Evolutionary conservation across 129 eudicot genomes (phyloP), one percentile per base, ranked within the genome.

Genomic region (Oenanthe sinensis): DNA sequence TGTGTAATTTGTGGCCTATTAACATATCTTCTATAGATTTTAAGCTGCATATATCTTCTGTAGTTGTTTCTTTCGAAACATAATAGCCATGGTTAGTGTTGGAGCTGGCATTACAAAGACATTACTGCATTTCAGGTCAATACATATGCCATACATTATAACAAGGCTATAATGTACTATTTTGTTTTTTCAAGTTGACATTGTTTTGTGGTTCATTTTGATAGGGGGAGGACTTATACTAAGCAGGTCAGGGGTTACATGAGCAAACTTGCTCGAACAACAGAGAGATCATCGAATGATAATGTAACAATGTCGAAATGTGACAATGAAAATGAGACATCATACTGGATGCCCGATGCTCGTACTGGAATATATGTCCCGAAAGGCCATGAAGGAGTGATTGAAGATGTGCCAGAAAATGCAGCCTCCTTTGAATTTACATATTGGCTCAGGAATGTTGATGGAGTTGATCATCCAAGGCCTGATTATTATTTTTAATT

Each of bases 291-390:
- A 0, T 13, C 14, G 14, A 28, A 13, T 37, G 17, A 39, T 39
- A 8, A 70, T 70, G 11, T 10, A 15, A 17, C 47, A 17, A 42
- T 71, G 75, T 22, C 48, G 46, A 71, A 71, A 20, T 39, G 49
- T 42, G 48, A 71, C 6, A 5, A 42, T 10, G 26, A 42, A 71
- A 42, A 19, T 22, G 36, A 0, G 50, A 6, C 75, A 42, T 17
- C 75, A 2, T 71, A 71, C 2, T 71, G 75, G 75, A 71, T 71
- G 75, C 75, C 75, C 36, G 75, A 71, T 39, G 48, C 48, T 71
- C 75, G 75, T 17, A 71, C 75, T 33, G 75, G 75, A 71, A 71
- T 71, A 2, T 71, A 71, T 40, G 75, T 71, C 0, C 75, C 75
- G 0, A 71, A 19, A 71, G 75, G 75, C 24, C 75, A 20, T 19